phyloP scores from a whole-genome alignment of 257 asterid species.

The Capsicum pubescens region DNA sequence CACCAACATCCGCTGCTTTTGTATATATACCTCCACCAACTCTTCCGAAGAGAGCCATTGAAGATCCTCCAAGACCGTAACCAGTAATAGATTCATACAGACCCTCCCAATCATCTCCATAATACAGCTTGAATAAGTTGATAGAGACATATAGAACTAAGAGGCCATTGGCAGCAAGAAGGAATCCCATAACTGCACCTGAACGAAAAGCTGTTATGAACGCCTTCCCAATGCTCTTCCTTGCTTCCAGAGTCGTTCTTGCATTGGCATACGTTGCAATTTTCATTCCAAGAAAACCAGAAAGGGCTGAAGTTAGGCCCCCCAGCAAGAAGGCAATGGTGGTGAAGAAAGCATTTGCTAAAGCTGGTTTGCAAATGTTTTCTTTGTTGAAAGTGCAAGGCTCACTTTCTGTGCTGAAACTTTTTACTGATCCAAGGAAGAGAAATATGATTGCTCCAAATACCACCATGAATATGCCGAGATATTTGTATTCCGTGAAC shows the following conservation, averaged over 20 bases:
- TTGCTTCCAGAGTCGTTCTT: constrained; percentile 55
- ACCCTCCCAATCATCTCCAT: constrained; percentile 61
- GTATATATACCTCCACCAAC: constrained; percentile 63
- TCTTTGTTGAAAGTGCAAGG: constrained; percentile 53
- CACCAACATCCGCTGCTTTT: constrained; percentile 65
- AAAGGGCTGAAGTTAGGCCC: constrained; percentile 52
- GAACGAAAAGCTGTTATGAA: constrained; percentile 52
- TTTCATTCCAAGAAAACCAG: constrained; percentile 65
- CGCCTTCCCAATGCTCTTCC: constrained; percentile 56
- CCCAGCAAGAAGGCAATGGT: constrained; percentile 53
- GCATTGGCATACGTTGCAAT: constrained; percentile 62
- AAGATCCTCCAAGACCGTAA: constrained; percentile 64
- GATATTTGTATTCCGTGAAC: constrained; percentile 54
- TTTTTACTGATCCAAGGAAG: constrained; percentile 60
- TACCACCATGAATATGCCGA: constrained; percentile 55
- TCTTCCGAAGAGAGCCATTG: constrained; percentile 61
- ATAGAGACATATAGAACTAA: constrained; percentile 49
- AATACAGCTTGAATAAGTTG: constrained; percentile 51
- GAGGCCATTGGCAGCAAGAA: constrained; percentile 62
- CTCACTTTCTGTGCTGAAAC: constrained; percentile 51
- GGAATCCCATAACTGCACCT: constrained; percentile 62
- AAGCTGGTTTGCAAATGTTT: constrained; percentile 55
- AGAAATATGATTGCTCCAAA: constrained; percentile 55
- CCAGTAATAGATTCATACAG: constrained; percentile 61
- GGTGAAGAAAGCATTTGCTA: constrained; percentile 56